Percentiles rank a stretch among this genome's conserved stretches.
phyloP scores from a whole-genome alignment of 2,329 filamentous ascomycete species.

The Penicillium sp. region DNA sequence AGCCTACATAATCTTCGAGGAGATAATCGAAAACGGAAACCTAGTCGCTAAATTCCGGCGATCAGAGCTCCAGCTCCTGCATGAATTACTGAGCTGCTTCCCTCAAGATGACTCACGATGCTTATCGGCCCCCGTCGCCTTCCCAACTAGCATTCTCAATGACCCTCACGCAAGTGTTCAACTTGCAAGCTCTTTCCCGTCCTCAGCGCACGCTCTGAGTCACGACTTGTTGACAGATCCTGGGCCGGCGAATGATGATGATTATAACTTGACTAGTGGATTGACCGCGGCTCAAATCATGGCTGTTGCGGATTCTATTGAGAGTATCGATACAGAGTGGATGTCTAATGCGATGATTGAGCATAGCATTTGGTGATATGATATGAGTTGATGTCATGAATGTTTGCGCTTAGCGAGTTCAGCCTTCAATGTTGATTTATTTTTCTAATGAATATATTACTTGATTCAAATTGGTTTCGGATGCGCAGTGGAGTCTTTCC shows the following conservation, averaged over 20 bases:
- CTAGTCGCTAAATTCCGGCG: conserved; percentile 47
- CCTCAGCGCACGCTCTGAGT: conserved; percentile 8
- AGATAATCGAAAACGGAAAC: conserved; percentile 50
- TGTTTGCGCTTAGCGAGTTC: background rate
- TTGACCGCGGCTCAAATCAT: conserved; percentile 50
- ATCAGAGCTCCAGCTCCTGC: conserved; percentile 46
- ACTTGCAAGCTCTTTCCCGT: conserved; percentile 12
- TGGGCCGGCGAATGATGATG: conserved; percentile 10
- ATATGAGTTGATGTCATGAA: background rate
- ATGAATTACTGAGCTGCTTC: conserved; percentile 34
- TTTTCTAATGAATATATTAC: background rate
- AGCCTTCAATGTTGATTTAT: background rate
- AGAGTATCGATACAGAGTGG: conserved; percentile 47
- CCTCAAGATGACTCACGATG: conserved; percentile 15
- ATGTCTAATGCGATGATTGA: conserved; percentile 49
- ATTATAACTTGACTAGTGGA: conserved; percentile 11
- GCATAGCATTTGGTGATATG: conserved; percentile 43
- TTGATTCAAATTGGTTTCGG: background rate
- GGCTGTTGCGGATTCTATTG: conserved; percentile 51
- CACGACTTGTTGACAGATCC: conserved; percentile 15
- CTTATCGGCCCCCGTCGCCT: conserved; percentile 13
- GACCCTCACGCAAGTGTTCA: background rate
- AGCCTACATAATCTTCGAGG: conserved; percentile 47
- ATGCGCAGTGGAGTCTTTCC: too few relatives aligned
- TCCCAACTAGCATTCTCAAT: conserved; percentile 11